Evolutionary conservation across 129 eudicot species (phyloP).

Genomic region (Lonicera japonica): DNA sequence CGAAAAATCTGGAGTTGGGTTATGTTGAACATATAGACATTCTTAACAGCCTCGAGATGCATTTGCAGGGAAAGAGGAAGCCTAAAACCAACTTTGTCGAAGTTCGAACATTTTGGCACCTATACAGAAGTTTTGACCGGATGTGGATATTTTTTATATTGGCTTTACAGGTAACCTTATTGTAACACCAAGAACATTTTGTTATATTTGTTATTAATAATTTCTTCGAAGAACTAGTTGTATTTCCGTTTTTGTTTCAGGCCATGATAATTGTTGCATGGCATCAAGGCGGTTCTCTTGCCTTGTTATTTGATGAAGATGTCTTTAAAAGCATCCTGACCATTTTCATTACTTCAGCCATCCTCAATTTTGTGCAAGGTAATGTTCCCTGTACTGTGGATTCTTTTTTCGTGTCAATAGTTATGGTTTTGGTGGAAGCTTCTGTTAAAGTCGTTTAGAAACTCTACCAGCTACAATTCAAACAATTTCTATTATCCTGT

Average conservation of each 20-base stretch:
- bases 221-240: slow-evolving; percentile 1
- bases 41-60: slow-evolving; percentile 14
- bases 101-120: slow-evolving; percentile 89
- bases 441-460: background rate
- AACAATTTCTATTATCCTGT: too few species aligned
- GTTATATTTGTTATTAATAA: slow-evolving; percentile 5
- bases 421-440: background rate
- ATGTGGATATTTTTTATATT: slow-evolving; percentile 89
- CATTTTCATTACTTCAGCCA: slow-evolving; percentile 83
- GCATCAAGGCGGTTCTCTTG: slow-evolving; percentile 61
- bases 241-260: slow-evolving; percentile 30
- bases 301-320: slow-evolving; percentile 48
- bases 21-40: too few species aligned
- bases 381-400: slow-evolving; percentile 1
- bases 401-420: background rate
- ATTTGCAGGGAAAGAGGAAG: slow-evolving; percentile 67
- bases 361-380: slow-evolving; percentile 84
- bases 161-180: slow-evolving; percentile 67
- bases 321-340: slow-evolving; percentile 67
- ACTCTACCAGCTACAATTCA: too few species aligned
- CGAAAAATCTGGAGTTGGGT: too few species aligned
- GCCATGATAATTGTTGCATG: slow-evolving; percentile 94
- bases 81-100: slow-evolving; percentile 95
- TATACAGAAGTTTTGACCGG: slow-evolving; percentile 88
- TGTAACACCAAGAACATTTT: background rate